Evolutionary conservation across 2,329 filamentous ascomycete species (phyloP), one percentile per base, ranked within the genome.

Genomic region (Cercospora sp.): DNA sequence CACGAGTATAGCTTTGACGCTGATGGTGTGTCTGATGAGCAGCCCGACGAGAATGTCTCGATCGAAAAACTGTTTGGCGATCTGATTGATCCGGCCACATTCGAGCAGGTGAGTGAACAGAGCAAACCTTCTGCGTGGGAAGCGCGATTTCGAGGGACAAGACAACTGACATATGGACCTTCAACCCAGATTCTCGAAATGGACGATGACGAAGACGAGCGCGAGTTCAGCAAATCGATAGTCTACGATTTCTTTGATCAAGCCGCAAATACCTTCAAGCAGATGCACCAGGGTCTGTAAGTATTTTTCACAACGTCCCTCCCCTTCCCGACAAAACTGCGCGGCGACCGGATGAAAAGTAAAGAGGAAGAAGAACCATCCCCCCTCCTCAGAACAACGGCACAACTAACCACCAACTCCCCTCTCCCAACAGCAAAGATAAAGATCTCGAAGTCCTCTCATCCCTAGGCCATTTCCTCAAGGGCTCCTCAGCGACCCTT

Each of bases 191-290:
- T 99, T 79, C 87, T 98, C 70, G 95, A 98, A 81, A 97, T 99
- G 94, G 95, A 99, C 79, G 95, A 98, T 72, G 91, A 92, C 72
- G 90, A 92, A 73, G 87, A 89, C 10, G 91, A 94, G 71, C 87
- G 89, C 74, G 93, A 97, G 60, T 98, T 98, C 84, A 96, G 91
- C 82, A 87, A 85, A 75, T 90, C 91, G 69, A 94, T 99, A 72
- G 94, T 98, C 60, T 90, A 89, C 77, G 92, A 93, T 69, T 99
- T 97, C 83, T 96, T 98, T 74, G 89, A 93, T 18, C 95, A 99
- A 82, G 94, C 93, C 42, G 87, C 93, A 73, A 86, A 87, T 73
- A 98, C 94, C 0, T 97, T 98, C 79, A 81, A 82, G 18, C 88
- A 93, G 74, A 97, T 99, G 90, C 89, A 97, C 77, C 79, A 81